Base-by-base conservation (phyloP, 192 early-diverging fungal species). In the Coemansia interrupta region DNA sequence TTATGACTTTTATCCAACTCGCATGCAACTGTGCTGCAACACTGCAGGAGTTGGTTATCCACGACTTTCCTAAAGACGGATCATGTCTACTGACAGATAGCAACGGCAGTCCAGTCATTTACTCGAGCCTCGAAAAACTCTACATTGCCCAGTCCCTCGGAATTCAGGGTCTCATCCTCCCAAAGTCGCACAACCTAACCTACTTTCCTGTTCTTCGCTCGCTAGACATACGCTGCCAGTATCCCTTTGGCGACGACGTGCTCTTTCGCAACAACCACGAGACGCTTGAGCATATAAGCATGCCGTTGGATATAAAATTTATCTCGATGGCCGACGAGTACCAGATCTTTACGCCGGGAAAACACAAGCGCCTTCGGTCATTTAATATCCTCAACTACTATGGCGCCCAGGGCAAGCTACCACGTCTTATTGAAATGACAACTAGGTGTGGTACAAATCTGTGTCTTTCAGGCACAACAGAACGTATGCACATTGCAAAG, bases 231-330 rank as follows among this genome's bases (percentile, higher is more conserved):
- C 19, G 23, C 46, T 48, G 46, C 20, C 46, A 48, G 46, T 48
- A 48, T 48, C 46, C 46, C 5, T 48, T 48, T 48, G 46, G 46
- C 46, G 46, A 48, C 46, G 46, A 48, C 20, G 46, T 48, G 17
- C 20, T 48, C 20, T 23, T 48, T 0, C 46, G 46, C 3, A 23
- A 23, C 46, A 48, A 48, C 20, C 20, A 19, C 13, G 46, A 48
- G 5, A 48, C 46, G 20, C 19, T 48, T 23, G 46, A 48, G 46
- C 46, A 48, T 23, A 48, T 48, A 11, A 23, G 46, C 46, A 23
- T 48, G 19, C 46, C 46, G 3, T 23, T 48, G 20, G 46, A 48
- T 23, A 48, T 13, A 23, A 22, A 23, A 7, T 48, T 48, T 48
- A 48, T 48, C 8, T 13, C 6, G 19, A 48, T 48, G 46, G 23